phyloP scores from a whole-genome alignment of 2,329 filamentous ascomycete genomes.

The Aspergillus sp. region DNA sequence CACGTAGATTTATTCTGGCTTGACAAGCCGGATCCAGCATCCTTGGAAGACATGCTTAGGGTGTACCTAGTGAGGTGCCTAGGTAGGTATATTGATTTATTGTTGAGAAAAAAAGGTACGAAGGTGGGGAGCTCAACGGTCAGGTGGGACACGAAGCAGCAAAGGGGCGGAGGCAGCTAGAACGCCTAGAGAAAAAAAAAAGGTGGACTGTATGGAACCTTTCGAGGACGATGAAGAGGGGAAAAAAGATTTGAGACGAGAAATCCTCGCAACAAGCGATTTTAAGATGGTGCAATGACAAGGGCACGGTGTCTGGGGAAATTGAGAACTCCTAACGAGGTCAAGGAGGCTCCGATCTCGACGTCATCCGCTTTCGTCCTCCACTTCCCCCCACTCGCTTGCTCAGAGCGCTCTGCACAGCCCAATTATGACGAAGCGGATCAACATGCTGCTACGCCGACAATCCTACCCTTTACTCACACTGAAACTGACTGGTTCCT shows the following conservation, averaged over 20 bases:
- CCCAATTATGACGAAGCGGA: conserved; percentile 8
- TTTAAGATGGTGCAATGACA: conserved; percentile 4
- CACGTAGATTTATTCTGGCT: conserved; percentile 46
- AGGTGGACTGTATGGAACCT: background rate
- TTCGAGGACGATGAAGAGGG: conserved; percentile 5
- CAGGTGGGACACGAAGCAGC: background rate
- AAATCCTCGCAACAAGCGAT: background rate
- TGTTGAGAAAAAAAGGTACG: background rate
- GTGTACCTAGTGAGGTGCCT: background rate
- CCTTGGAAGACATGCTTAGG: conserved; percentile 35
- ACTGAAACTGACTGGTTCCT: background rate
- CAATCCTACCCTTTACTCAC: background rate
- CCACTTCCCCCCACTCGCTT: background rate
- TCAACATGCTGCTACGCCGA: background rate
- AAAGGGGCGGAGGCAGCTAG: background rate
- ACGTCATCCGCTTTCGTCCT: conserved; percentile 7
- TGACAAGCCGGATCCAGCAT: conserved; percentile 42
- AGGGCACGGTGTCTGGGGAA: background rate
- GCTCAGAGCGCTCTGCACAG: background rate
- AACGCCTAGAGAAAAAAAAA: background rate
- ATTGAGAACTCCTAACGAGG: background rate
- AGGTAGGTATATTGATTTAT: background rate
- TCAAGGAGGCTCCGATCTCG: conserved; percentile 10
- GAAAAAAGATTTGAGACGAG: background rate
- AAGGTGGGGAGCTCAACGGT: conserved; percentile 1